phyloP scores from a whole-genome alignment of 768 basidiomycete genomes.

The Scleroderma citrinum region DNA sequence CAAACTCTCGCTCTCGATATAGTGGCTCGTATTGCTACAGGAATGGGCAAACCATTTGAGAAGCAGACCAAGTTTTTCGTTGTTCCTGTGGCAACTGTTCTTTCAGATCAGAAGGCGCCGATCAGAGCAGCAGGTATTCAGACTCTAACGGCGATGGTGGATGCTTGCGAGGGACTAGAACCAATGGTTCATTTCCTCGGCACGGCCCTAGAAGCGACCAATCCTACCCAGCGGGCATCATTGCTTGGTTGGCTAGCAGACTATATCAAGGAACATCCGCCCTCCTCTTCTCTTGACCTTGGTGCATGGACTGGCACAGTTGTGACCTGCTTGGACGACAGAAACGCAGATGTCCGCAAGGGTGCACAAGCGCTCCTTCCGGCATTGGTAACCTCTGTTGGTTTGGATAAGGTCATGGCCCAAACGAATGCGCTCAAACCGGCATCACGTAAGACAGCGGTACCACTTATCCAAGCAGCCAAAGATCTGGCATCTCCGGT shows the following conservation, averaged over 20 bases:
- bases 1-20: conserved; percentile 88
- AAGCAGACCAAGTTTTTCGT: conserved; percentile 77
- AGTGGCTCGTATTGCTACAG: conserved; percentile 80
- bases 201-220: conserved; percentile 75
- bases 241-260: conserved; percentile 76
- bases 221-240: conserved; percentile 81
- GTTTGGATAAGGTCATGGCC: conserved; percentile 82
- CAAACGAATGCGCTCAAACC: conserved; percentile 86
- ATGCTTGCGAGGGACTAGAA: conserved; percentile 81
- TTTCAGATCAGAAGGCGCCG: conserved; percentile 89
- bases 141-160: conserved; percentile 77
- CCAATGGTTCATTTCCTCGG: conserved; percentile 73
- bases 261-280: conserved; percentile 65
- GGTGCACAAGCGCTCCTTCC: conserved; percentile 81
- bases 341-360: conserved; percentile 88
- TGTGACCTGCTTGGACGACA: conserved; percentile 83
- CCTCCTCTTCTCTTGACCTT: conserved; percentile 57
- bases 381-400: conserved; percentile 61
- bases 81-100: conserved; percentile 70
- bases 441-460: conserved; percentile 77
- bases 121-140: conserved; percentile 74
- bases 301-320: conserved; percentile 57
- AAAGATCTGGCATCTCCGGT: conserved; percentile 38
- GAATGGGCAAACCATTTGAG: conserved; percentile 96
- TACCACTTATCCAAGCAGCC: conserved; percentile 87